phyloP scores from a whole-genome alignment of 2,329 filamentous ascomycete species.

The Colletotrichum eremochloae region DNA sequence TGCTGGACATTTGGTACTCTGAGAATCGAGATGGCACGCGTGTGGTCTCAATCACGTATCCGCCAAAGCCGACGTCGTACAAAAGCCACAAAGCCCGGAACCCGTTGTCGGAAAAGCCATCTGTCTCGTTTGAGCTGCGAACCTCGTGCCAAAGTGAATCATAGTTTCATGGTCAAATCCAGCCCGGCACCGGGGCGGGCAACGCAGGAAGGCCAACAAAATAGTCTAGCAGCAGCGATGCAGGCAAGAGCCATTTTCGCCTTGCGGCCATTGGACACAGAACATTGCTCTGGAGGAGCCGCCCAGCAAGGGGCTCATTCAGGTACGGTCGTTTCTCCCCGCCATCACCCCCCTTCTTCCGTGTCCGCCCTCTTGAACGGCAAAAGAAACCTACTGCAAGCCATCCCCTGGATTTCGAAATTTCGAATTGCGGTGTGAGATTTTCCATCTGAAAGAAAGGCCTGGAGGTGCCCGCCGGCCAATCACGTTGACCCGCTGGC shows the following conservation, averaged over 20 bases:
- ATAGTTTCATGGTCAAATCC: slow-evolving; percentile 25
- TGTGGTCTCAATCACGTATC: slow-evolving; percentile 31
- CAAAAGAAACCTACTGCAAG: slow-evolving; percentile 40
- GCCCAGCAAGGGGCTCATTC: slow-evolving; percentile 34
- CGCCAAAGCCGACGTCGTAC: slow-evolving; percentile 30
- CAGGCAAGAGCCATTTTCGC: slow-evolving; percentile 16
- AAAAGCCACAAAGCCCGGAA: slow-evolving; percentile 4
- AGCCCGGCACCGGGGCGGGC: slow-evolving; percentile 1
- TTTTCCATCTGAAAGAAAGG: slow-evolving; percentile 38
- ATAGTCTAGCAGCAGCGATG: slow-evolving; percentile 22
- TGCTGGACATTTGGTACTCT: neutral
- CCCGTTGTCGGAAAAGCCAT: slow-evolving; percentile 9
- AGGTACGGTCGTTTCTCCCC: slow-evolving; percentile 40
- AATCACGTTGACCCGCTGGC: slow-evolving; percentile 36
- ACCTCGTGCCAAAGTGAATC: slow-evolving; percentile 41
- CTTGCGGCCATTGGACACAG: slow-evolving; percentile 20
- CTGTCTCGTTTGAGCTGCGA: slow-evolving; percentile 38
- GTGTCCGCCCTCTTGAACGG: slow-evolving; percentile 15
- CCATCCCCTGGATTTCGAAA: slow-evolving; percentile 31
- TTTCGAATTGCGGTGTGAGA: slow-evolving; percentile 42
- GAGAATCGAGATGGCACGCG: slow-evolving; percentile 17
- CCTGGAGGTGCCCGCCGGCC: slow-evolving; percentile 9
- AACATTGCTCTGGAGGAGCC: slow-evolving; percentile 10
- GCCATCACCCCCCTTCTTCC: slow-evolving; percentile 7
- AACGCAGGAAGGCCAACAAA: slow-evolving; percentile 7